Evolutionary conservation across 208 protist genomes (phyloP), one percentile per base, ranked within the genome.

Genomic region (Entamoeba moshkovskii): DNA sequence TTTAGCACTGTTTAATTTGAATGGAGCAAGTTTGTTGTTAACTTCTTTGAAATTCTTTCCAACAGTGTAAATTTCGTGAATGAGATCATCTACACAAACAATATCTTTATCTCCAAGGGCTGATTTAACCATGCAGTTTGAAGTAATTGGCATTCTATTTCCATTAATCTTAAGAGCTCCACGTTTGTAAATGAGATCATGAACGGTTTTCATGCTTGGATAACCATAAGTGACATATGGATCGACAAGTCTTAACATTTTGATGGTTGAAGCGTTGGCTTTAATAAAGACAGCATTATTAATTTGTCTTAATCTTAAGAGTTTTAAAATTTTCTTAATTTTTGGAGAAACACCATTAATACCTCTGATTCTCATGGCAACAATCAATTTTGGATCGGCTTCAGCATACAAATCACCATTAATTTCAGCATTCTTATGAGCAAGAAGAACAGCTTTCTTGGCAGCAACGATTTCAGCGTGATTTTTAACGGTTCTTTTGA

Each of bases 151-250:
- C 94, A 99, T 96, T 95, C 99, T 98, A 96, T 99, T 97, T 48
- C 96, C 96, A 96, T 99, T 98, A 94, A 99, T 94, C 96, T 99
- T 99, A 93, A 97, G 97, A 97, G 97, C 97, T 92, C 99, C 99
- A 94, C 99, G 98, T 97, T 99, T 99, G 98, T 99, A 99, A 94
- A 99, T 96, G 46, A 99, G 96, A 59, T 98, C 97, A 47, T 97
- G 96, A 46, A 99, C 97, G 6, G 98, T 98, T 95, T 98, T 98
- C 33, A 99, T 96, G 94, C 97, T 98, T 92, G 99, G 99, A 95
- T 99, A 99, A 94, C 99, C 99, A 96, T 99, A 99, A 91, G 99
- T 98, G 94, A 99, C 97, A 97, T 99, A 99, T 93, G 98, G 98
- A 97, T 99, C 98, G 93, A 99, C 98, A 16, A 98, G 95, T 94